Evolutionary conservation across 148 eudicot species (phyloP).

Genomic region (Bassia scoparia): DNA sequence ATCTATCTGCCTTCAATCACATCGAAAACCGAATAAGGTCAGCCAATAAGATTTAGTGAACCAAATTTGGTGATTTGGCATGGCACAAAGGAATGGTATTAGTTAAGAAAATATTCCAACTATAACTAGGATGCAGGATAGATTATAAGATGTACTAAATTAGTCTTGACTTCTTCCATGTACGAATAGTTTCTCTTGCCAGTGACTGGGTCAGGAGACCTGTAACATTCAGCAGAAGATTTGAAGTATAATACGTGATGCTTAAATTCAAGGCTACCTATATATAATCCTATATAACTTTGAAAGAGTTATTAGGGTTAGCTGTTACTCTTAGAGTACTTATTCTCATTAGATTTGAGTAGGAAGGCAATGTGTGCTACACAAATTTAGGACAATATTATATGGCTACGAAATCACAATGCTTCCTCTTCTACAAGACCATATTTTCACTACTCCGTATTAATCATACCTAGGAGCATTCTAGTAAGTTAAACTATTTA

Average conservation of each 20-base stretch:
- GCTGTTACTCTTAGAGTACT: background rate
- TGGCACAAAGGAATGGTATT: too few relatives aligned
- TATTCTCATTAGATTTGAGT: background rate
- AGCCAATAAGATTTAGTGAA: too few relatives aligned
- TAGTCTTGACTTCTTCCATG: conserved; percentile 46
- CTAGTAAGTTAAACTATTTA: background rate
- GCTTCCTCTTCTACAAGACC: background rate
- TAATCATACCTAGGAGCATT: background rate
- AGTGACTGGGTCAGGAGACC: conserved; percentile 42
- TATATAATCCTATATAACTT: too few relatives aligned
- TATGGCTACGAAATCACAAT: background rate
- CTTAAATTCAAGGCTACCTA: too few relatives aligned
- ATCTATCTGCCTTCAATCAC: conserved; percentile 37
- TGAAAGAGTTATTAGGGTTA: too few relatives aligned
- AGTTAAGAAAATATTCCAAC: too few relatives aligned
- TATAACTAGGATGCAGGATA: too few relatives aligned
- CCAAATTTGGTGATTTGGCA: too few relatives aligned
- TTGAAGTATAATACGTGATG: conserved; percentile 52
- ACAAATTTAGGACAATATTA: background rate
- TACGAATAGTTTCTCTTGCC: conserved; percentile 60
- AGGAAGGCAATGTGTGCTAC: background rate
- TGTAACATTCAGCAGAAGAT: conserved; percentile 64
- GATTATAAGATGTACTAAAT: conserved; percentile 32
- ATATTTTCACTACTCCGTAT: background rate
- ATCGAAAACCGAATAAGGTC: background rate